Conservation (phyloP, 2,329 filamentous ascomycete species). For the Leptographium lundbergii region DNA sequence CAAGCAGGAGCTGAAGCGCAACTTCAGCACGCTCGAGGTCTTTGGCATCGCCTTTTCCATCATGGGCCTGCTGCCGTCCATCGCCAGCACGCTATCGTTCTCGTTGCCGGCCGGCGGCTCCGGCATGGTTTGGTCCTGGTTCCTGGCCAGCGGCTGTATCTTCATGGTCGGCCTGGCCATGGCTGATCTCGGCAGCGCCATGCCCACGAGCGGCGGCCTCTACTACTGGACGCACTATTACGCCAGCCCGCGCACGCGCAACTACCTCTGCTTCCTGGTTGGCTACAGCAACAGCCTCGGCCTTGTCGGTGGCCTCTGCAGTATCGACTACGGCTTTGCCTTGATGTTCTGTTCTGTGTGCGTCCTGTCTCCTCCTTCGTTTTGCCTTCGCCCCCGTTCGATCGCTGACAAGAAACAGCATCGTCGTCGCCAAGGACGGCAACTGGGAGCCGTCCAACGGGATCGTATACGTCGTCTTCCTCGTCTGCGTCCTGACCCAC, state of each 20-base stretch:
- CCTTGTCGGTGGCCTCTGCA: constrained; percentile 47
- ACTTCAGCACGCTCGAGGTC: constrained; percentile 49
- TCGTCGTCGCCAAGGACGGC: constrained; percentile 43
- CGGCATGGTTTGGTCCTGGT: constrained; percentile 52
- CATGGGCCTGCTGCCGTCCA: constrained; percentile 49
- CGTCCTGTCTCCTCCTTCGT: constrained; percentile 2
- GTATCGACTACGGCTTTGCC: constrained; percentile 44
- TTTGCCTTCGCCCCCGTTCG: neutral
- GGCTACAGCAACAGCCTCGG: constrained; percentile 50
- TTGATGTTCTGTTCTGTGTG: constrained; percentile 44
- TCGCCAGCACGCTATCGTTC: constrained; percentile 45
- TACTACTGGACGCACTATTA: constrained; percentile 51
- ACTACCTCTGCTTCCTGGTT: constrained; percentile 46
- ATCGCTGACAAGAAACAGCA: constrained; percentile 14
- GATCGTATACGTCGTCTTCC: constrained; percentile 43
- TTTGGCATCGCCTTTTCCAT: constrained; percentile 48
- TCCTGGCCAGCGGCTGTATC: constrained; percentile 43
- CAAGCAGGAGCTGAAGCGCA: constrained; percentile 47
- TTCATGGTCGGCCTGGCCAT: constrained; percentile 48
- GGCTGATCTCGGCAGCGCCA: constrained; percentile 38
- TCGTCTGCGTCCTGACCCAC: constrained; percentile 39
- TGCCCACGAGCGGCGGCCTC: constrained; percentile 46
- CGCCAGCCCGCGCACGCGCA: constrained; percentile 37
- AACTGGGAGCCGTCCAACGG: constrained; percentile 42
- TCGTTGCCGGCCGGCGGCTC: constrained; percentile 46